Evolutionary conservation across 495 filamentous ascomycete species (phyloP), one percentile per base, ranked within the genome.

Genomic region (Penicillium soppii): DNA sequence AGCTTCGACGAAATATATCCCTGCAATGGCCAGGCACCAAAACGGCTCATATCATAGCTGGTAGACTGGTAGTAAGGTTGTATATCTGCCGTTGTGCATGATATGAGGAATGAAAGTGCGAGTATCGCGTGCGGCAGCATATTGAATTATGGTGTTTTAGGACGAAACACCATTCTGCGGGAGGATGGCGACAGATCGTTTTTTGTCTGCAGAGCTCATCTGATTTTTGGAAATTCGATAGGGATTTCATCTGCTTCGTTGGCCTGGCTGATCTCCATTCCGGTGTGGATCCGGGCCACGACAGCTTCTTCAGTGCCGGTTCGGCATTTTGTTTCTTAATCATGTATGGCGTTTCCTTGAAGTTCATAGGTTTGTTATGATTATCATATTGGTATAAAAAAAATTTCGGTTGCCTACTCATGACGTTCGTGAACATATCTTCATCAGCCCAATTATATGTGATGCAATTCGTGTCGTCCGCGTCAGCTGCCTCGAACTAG

Each of bases 11-110:
- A 74, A 12, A 59, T 60, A 44, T 74, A 80, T 2, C 50, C 56
- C 50, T 76, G 69, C 10, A 62, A 50, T 5, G 73, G 75, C 49
- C 68, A 76, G 27, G 58, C 13, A 5, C 73, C 74, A n/a, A 21
- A 40, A 5, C n/a, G 20, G 2, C 16, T 20, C 19, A 20, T 20
- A 6, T 40, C 37, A 40, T 40, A 40, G 37, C 37, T 19, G 4
- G 9, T 10, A 19, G 37, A 40, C 4, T 22, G 37, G 37, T 13
- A 40, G 37, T 22, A 40, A 22, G 37, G 37, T 19, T 40, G 19
- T 19, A 23, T 1, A 22, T 40, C 37, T 22, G 37, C 37, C 9
- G 21, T 40, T 40, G 20, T 40, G 17, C 13, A 40, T 19, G 37
- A 5, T 35, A 35, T 4, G 20, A 21, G 21, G 16, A 38, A 8